Evolutionary conservation across 371 early-diverging fungal genomes (phyloP), one percentile per base, ranked within the genome.

Genomic region (Dinochytrium kinnereticum): DNA sequence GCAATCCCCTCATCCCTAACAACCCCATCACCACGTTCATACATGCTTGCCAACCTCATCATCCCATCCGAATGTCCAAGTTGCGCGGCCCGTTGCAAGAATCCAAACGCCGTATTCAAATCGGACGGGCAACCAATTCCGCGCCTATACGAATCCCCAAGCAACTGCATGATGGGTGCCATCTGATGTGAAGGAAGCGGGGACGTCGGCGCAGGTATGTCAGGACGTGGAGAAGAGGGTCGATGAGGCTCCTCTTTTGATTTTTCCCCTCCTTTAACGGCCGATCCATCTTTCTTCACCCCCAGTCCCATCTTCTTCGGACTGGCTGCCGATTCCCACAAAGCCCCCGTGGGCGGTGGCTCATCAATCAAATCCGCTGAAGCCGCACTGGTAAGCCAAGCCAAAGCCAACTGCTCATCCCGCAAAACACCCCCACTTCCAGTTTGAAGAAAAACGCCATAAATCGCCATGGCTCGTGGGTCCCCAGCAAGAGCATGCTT

Each of bases 21-120:
- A 1, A 76, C 68, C 30, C 81, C 81, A 24, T 74, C 81, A 2
- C 81, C 81, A 13, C 73, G 64, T 68, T 80, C 81, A 61, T 80
- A 77, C 81, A 80, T 80, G 28, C 44, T 50, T 26, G 81, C 81
- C 24, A 80, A 64, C 1, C 50, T 69, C 15, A 44, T 31, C 21
- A 70, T 34, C 1, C 67, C 75, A 13, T 68, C 71, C 26, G 33
- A 28, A 68, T 75, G 40, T 2, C 77, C 77, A 19, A 70, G 53
- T 15, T 70, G 70, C 0, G 75, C 71, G 10, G 76, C 71, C 2
- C 73, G 64, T 36, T 70, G 50, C 5, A 73, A 38, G 40, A 69
- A 59, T 34, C 65, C 13, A 59, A 80, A 80, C 15, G 80, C 68
- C 17, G 51, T 70, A 61, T 72, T 72, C 59, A 70, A 69, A 51